These are phyloP conservation scores for Meripilus lineatus DNA, from an alignment of 1,284 basidiomycete genomes.

Conservation along the genomic window DNA sequence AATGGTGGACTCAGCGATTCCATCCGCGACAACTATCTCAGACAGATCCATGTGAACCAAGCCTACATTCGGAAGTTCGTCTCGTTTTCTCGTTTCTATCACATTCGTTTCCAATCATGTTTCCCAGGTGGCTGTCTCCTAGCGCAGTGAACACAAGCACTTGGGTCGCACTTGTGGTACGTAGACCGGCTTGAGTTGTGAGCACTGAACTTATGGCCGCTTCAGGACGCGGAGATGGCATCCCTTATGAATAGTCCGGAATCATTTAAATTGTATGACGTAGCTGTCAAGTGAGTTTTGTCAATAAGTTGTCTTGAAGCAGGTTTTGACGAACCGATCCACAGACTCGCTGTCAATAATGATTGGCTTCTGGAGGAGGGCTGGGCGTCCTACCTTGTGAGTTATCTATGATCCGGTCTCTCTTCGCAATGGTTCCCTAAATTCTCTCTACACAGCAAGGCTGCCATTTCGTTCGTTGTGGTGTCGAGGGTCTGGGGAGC, in stretches of 20 bases:
- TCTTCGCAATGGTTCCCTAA: constrained; percentile 4
- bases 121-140: constrained; percentile 55
- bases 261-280: constrained; percentile 61
- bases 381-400: constrained; percentile 58
- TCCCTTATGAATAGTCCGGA: constrained; percentile 49
- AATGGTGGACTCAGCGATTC: constrained; percentile 35
- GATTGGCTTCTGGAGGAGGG: constrained; percentile 70
- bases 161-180: constrained; percentile 62
- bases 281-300: constrained; percentile 51
- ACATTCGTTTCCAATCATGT: constrained; percentile 2
- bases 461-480: constrained; percentile 60
- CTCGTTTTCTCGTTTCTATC: background rate
- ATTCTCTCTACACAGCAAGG: constrained; percentile 47
- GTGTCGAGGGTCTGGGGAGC: constrained; percentile 57
- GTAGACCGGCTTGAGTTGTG: constrained; percentile 19
- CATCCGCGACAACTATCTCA: constrained; percentile 39
- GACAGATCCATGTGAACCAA: constrained; percentile 57
- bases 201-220: constrained; percentile 2
- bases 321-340: background rate
- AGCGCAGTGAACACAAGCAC: constrained; percentile 62
- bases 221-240: constrained; percentile 62
- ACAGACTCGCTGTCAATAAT: constrained; percentile 55
- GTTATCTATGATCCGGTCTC: constrained; percentile 10
- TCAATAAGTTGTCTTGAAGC: background rate
- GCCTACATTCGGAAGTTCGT: constrained; percentile 50